These are phyloP conservation scores for Graphilbum fragrans DNA, from an alignment of 2,329 filamentous ascomycete genomes.

Conservation along the genomic window DNA sequence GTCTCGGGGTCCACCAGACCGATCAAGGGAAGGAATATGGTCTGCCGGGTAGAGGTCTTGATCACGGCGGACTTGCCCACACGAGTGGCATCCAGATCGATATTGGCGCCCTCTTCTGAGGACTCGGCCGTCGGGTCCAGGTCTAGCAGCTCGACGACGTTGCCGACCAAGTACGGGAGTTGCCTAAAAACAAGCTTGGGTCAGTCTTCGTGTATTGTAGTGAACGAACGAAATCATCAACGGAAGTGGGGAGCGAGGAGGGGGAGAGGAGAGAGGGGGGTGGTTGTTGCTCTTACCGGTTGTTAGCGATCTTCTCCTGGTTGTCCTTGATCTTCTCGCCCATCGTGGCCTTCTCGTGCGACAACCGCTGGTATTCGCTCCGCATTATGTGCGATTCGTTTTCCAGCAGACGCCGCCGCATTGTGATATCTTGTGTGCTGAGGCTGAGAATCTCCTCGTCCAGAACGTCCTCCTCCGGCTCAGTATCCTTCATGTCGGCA, in stretches of 20 bases:
- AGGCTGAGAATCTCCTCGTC: constrained; percentile 89
- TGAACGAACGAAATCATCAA: no score
- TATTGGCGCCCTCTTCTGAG: constrained; percentile 95
- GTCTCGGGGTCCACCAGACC: constrained; percentile 92
- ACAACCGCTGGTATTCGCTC: constrained; percentile 87
- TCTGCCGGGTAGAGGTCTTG: constrained; percentile 97
- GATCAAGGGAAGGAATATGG: constrained; percentile 95
- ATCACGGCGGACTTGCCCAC: constrained; percentile 98
- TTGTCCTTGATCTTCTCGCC: constrained; percentile 99
- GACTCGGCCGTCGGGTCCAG: constrained; percentile 94
- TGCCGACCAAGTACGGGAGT: constrained; percentile 94
- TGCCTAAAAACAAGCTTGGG: no score
- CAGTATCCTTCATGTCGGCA: constrained; percentile 83
- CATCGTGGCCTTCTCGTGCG: constrained; percentile 93
- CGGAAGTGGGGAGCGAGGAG: not conserved
- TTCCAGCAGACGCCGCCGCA: constrained; percentile 80
- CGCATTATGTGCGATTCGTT: constrained; percentile 98
- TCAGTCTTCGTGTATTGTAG: no score
- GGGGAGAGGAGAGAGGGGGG: not conserved
- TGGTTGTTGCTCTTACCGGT: constrained; percentile 52
- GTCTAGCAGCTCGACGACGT: constrained; percentile 94
- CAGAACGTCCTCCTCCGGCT: constrained; percentile 62
- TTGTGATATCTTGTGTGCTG: constrained; percentile 89
- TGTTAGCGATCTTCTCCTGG: constrained; percentile 97
- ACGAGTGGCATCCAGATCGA: constrained; percentile 90